Evolutionary conservation across 352 stramenopile genomes (phyloP), one percentile per base, ranked within the genome.

Genomic region (Pythium guiyangense): DNA sequence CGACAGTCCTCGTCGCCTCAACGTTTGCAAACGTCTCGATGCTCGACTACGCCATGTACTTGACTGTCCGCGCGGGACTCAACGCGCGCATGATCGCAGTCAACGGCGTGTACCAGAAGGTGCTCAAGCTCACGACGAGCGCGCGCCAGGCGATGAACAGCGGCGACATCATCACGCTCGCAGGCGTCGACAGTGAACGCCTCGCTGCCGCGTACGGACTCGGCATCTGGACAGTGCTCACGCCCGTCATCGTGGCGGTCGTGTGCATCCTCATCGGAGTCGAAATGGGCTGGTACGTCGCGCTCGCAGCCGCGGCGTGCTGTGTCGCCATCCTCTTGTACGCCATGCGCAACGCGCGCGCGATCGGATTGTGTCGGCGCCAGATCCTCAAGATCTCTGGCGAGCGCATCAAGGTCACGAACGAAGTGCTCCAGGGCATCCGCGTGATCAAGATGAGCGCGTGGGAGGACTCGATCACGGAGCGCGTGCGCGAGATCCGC

Each of bases 391-490:
- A 52, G 12, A 66, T 88, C 51, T 66, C 77, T 0, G 73, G 71
- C 22, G 71, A 90, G 22, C 80, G 96, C 18, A 88, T 98, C 18
- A 95, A 97, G 60, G 83, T 97, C 54, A 94, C 94, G n/a, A 96
- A 94, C 55, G 94, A 98, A 70, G 84, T 96, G 20, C 74, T 98
- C 4, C 68, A 88, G 20, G 94, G 92, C 10, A 95, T 98, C 54
- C 73, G 89, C 49, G 85, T 89, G 51, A 81, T 96, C 37, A 97
- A 97, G 56, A 88, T 97, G 66, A 95, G 96, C 52, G 82, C 79
- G 25, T 97, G 87, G 88, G 78, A 88, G 54, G 57, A 70, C 29
- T 74, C 73, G 2, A 62, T 87, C 8, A 44, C 54, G 18, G 54
- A 54, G 2, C 67, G 70, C 2, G 62, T 88, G 27, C 57, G 57